Evolutionary conservation across 192 early-diverging fungal species (phyloP), one percentile per base, ranked within the genome.

Genomic region (Allomyces javanicus): DNA sequence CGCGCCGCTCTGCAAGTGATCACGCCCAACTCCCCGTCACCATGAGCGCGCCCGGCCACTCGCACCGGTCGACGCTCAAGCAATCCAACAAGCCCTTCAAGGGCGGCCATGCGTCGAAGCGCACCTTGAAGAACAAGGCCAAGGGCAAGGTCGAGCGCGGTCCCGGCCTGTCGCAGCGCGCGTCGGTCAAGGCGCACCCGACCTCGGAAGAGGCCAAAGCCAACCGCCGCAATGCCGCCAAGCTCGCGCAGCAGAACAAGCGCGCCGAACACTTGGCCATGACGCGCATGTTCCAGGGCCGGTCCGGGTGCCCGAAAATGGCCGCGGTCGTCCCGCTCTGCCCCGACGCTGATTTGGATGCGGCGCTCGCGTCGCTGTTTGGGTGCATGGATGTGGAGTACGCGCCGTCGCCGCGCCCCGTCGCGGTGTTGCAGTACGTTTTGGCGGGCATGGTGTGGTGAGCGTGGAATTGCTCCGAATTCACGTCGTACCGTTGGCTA

Each of bases 71-170:
- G 66, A 79, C 83, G 26, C 79, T 91, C 65, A 95, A 92, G 79
- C 90, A 94, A 76, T 81, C 79, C 69, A 94, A 98, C 85, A 98
- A 96, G 76, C 83, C 86, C 65, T 98, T 98, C 86, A 98, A 98
- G 77, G 50, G 50, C 50, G 86, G 87, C 70, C 88, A 90, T 81
- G 81, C 89, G 24, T 80, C 90, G 0, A 98, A 96, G 69, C 85
- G 87, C 44, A 71, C 75, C 14, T 68, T 90, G 55, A 87, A 89
- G 69, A 88, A 87, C 66, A 84, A 86, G 68, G 78, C 78, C 62
- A 97, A 97, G 69, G 88, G 85, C 84, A 70, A 26, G 68, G 55
- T 64, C 14, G 64, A 40, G 27, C 25, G 33, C 17, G 50, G 50
- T 58, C 50, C 21, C 17, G 50, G 50, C 12, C 50, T 17, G 21